Base-by-base conservation (phyloP, 306 rosid genomes). In the Mimosa bimucronata region DNA sequence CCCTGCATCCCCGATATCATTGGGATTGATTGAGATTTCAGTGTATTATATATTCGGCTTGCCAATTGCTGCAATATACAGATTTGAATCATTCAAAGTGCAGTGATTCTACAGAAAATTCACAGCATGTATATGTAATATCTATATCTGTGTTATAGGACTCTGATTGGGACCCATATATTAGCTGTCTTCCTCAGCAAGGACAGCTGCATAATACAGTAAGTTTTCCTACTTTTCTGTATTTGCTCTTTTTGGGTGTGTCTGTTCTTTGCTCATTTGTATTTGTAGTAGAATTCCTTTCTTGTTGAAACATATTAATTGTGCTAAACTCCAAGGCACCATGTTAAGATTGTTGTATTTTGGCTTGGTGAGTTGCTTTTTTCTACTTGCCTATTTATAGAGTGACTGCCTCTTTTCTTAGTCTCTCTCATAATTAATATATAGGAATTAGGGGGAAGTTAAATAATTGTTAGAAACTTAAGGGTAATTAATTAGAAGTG, bases 111-210 rank as follows among this genome's bases (percentile, higher is more conserved):
- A n/a, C n/a, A n/a, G n/a, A n/a, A n/a, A n/a, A n/a, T 66, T 38
- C 10, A n/a, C 31, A 70, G 78, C 19, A 3, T 48, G 7, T 65
- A n/a, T 75, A 21, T 67, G 58, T 37, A 9, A 19, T 72, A 80
- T 85, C 31, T 68, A 37, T 75, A 40, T 41, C 29, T 82, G 25
- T 65, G 34, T 81, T 75, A 77, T 76, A 91, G 95, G 86, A 65
- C 64, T 94, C 97, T 21, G 87, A 85, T 19, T 94, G 98, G 95
- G 80, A 85, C 61, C 92, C 94, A 73, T 94, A 90, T 75, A 78
- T 91, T 74, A 81, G 81, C 76, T 55, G 87, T 66, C 92, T 94
- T 89, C 97, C 97, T 10, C 81, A 40, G 38, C 84, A 41, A 0
- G 68, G 45, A 23, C 83, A 86, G 81, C 86, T 89, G 85, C 97